Evolutionary conservation across 164 flowering plant species (phyloP), one percentile per base, ranked within the genome.

Genomic region (Taxillus chinensis): DNA sequence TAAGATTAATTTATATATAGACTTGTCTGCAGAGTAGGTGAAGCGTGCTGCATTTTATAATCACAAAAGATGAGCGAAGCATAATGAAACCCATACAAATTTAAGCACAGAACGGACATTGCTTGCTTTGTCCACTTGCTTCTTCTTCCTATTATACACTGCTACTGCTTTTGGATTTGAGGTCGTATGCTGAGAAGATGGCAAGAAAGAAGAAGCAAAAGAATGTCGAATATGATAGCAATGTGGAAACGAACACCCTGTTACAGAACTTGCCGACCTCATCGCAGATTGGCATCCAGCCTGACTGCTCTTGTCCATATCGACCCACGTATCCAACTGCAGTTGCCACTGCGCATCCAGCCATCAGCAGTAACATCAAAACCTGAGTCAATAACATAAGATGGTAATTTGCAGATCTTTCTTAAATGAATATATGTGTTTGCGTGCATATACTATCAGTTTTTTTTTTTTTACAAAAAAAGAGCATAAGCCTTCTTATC

Each of bases 321-420:
- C 41, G 61, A 2, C 78, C 83, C 49, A 86, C 60, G n/a, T 61
- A 80, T 1, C 83, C 86, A 10, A 78, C 61, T 4, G 88, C 83
- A 1, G 79, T 71, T 13, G 83, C 86, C 0, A 88, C 88, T 0
- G 86, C 75, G 41, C 80, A 70, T 55, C 79, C 86, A 4, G 83
- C 69, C 12, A 75, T 61, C 45, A 68, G 45, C 71, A 84, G 37
- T 58, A 73, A 62, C 84, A 71, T 62, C 61, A 78, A 65, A 39
- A 77, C 71, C 95, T 88, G 82, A 14, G 3, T n/a, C 11, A 55
- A n/a, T 27, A 27, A 27, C 27, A 27, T 27, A 2, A 27, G 27
- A 27, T 27, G 27, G 27, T 2, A 27, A 27, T 27, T 27, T 0
- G 27, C 27, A 27, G 1, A 27, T 27, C 27, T 27, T 27, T 27